These are phyloP conservation scores for Claviceps pusilla DNA, from an alignment of 2,329 filamentous ascomycete species.

Conservation along the genomic window DNA sequence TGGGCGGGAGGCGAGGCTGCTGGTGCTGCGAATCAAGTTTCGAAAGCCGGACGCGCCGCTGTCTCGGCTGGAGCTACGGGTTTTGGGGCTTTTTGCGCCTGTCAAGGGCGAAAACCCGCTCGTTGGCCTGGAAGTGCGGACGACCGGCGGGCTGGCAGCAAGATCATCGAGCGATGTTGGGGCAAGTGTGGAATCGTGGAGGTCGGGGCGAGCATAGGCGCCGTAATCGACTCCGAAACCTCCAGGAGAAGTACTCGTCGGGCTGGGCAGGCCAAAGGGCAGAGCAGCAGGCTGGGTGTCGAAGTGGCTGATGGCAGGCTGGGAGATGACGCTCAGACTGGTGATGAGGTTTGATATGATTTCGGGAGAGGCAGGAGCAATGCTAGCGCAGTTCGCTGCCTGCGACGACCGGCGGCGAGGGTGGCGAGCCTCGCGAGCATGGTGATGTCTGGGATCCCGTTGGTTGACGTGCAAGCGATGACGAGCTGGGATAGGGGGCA, in stretches of 20 bases:
- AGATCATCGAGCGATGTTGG: constrained; percentile 40
- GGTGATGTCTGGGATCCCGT: constrained; percentile 1
- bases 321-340: constrained; percentile 51
- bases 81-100: constrained; percentile 37
- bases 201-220: constrained; percentile 39
- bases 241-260: constrained; percentile 23
- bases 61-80: constrained; percentile 35
- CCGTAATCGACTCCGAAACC: constrained; percentile 63
- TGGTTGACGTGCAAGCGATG: constrained; percentile 1
- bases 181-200: constrained; percentile 33
- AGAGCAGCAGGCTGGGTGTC: constrained; percentile 38
- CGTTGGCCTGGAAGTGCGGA: constrained; percentile 69
- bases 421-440: constrained; percentile 4
- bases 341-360: constrained; percentile 58
- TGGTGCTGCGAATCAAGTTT: constrained; percentile 42
- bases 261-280: constrained; percentile 25
- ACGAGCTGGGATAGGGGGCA: constrained; percentile 19
- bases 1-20: constrained; percentile 32
- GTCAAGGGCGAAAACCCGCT: constrained; percentile 60
- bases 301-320: constrained; percentile 54
- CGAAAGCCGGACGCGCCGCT: constrained; percentile 36
- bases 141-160: constrained; percentile 51
- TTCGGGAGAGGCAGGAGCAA: constrained; percentile 44
- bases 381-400: constrained; percentile 1
- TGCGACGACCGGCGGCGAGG: constrained; percentile 6